Conservation (phyloP, 1,284 basidiomycete genomes). For the Cryptococcus maquisensis region DNA sequence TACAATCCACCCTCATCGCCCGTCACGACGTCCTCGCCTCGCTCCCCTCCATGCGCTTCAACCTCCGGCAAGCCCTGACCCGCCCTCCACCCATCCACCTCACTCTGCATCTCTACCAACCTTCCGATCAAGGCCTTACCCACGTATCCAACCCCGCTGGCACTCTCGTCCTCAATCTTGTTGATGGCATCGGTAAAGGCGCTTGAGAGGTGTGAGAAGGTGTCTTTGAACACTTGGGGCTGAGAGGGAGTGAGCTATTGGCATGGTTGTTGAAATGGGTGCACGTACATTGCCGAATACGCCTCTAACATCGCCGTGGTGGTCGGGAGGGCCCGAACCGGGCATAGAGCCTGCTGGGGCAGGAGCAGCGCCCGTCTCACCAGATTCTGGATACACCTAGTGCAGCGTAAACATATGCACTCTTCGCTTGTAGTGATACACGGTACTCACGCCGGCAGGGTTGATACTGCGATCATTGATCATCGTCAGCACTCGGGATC, state of each 20-base stretch:
- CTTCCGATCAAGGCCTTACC: conserved; percentile 31
- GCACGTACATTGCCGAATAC: conserved; percentile 36
- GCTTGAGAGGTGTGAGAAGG: conserved; percentile 31
- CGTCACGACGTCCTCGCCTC: conserved; percentile 16
- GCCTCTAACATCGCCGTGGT: conserved; percentile 27
- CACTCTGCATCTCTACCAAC: conserved; percentile 33
- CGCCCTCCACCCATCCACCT: conserved; percentile 30
- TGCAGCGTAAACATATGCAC: not conserved
- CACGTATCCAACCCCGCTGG: conserved; percentile 29
- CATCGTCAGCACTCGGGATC: not conserved
- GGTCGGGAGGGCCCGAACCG: conserved; percentile 31
- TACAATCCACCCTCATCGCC: conserved; percentile 20
- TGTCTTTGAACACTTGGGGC: conserved; percentile 37
- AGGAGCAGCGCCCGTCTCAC: conserved; percentile 3
- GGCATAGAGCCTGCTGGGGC: conserved; percentile 30
- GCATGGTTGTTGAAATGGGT: not conserved
- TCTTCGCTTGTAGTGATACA: not conserved
- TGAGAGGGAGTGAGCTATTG: conserved; percentile 5
- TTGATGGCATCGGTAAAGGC: conserved; percentile 36
- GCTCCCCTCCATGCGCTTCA: conserved; percentile 17
- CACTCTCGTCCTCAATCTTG: conserved; percentile 34
- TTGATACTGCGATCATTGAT: conserved; percentile 19
- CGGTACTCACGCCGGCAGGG: conserved; percentile 31
- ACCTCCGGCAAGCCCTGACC: conserved; percentile 22
- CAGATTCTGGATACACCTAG: conserved; percentile 32